phyloP scores from a whole-genome alignment of 805 yeast genomes.

The Metschnikowia gruessii region DNA sequence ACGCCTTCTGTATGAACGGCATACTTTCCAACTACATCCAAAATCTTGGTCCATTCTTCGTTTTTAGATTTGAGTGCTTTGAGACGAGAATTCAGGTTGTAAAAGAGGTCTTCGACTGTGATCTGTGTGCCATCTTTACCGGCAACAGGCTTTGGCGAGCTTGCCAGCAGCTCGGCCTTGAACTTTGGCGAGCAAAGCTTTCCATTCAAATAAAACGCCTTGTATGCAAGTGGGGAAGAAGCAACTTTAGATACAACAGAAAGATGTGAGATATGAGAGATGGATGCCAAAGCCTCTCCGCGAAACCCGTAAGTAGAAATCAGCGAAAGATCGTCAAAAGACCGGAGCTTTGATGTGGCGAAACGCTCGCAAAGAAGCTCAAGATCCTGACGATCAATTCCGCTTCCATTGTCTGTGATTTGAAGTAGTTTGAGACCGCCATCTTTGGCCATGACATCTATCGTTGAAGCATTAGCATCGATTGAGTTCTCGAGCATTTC shows the following conservation, averaged over 20 bases:
- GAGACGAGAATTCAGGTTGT: constrained; percentile 77
- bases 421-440: constrained; percentile 89
- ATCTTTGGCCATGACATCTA: constrained; percentile 82
- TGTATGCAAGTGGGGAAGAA: constrained; percentile 66
- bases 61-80: constrained; percentile 59
- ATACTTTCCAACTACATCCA: constrained; percentile 82
- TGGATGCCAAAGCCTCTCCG: constrained; percentile 95
- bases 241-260: constrained; percentile 73
- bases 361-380: constrained; percentile 83
- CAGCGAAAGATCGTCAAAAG: constrained; percentile 69
- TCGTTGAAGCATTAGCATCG: constrained; percentile 73
- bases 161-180: constrained; percentile 30
- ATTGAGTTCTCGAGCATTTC: constrained; percentile 90
- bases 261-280: constrained; percentile 83
- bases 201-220: constrained; percentile 67
- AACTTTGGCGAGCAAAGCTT: constrained; percentile 45
- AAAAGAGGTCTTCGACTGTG: constrained; percentile 83
- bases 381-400: constrained; percentile 71
- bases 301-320: constrained; percentile 89
- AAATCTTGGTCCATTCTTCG: constrained; percentile 73
- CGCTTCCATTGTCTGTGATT: constrained; percentile 85
- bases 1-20: constrained; percentile 69
- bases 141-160: constrained; percentile 70
- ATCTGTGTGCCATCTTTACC: constrained; percentile 87
- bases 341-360: constrained; percentile 79